Conservation (phyloP, 768 basidiomycete genomes). For the Tricholoma matsutake region DNA sequence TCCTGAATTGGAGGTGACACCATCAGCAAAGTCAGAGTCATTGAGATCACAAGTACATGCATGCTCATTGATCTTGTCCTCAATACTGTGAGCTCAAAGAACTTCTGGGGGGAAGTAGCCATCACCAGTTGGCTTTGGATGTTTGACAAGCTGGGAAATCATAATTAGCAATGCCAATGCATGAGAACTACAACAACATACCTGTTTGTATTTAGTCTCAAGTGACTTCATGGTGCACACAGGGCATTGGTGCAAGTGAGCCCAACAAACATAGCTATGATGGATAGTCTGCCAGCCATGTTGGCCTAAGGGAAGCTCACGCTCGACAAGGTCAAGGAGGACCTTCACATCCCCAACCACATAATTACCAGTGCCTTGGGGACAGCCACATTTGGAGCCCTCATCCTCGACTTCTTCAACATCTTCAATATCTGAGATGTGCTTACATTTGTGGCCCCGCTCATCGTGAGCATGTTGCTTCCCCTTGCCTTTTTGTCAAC, state of each 20-base stretch:
- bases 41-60: conserved; percentile 10
- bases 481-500: conserved; percentile 5
- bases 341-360: conserved; percentile 9
- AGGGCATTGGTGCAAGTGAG: conserved; percentile 7
- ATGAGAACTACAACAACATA: conserved; percentile 8
- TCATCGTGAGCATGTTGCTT: conserved; percentile 2
- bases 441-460: not conserved
- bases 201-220: conserved; percentile 23
- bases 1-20: not conserved
- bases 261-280: conserved; percentile 16
- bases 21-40: conserved; percentile 9
- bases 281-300: conserved; percentile 2
- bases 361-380: conserved; percentile 17
- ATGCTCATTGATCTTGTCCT: conserved; percentile 13
- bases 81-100: conserved; percentile 7
- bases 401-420: conserved; percentile 1
- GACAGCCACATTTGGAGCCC: conserved; percentile 8
- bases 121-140: conserved; percentile 28
- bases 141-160: conserved; percentile 16
- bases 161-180: not conserved
- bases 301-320: conserved; percentile 14
- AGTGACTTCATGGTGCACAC: conserved; percentile 13
- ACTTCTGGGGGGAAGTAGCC: conserved; percentile 13
- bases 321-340: conserved; percentile 15
- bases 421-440: not conserved